These are phyloP conservation scores for Mycogone perniciosa DNA, from an alignment of 2,329 filamentous ascomycete genomes.

Conservation along the genomic window DNA sequence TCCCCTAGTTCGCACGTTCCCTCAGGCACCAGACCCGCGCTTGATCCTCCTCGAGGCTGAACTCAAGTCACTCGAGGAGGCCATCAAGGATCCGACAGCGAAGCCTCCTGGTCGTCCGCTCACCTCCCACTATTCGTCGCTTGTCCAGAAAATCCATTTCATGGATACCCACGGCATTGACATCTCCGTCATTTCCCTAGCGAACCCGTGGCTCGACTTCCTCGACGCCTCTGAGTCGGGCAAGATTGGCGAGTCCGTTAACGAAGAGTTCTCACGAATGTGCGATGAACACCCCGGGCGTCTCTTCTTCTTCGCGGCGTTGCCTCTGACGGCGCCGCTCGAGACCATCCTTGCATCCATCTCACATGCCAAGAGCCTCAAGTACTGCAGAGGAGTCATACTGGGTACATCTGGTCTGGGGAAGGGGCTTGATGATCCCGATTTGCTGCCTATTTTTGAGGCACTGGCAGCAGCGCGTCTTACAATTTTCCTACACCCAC, in stretches of 20 bases:
- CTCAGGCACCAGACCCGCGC: conserved; percentile 49
- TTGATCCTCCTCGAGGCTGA: conserved; percentile 58
- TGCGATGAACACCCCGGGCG: conserved; percentile 61
- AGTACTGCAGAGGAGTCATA: conserved; percentile 75
- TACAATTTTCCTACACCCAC: conserved; percentile 80
- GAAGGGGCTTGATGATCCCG: conserved; percentile 70
- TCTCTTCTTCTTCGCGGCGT: conserved; percentile 75
- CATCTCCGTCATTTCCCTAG: conserved; percentile 78
- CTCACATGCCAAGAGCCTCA: conserved; percentile 51
- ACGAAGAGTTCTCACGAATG: conserved; percentile 68
- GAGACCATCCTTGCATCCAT: conserved; percentile 61
- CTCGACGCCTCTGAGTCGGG: conserved; percentile 55
- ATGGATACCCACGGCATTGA: conserved; percentile 81
- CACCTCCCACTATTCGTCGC: conserved; percentile 75
- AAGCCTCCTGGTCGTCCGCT: conserved; percentile 72
- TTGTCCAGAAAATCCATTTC: conserved; percentile 73
- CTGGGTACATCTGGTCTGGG: conserved; percentile 80
- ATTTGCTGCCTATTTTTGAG: conserved; percentile 64
- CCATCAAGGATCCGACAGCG: conserved; percentile 46
- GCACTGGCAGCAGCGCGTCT: conserved; percentile 59
- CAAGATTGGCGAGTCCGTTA: conserved; percentile 59
- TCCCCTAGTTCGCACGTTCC: conserved; percentile 65
- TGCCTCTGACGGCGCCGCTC: conserved; percentile 66
- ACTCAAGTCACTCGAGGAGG: conserved; percentile 39
- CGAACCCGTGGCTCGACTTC: conserved; percentile 94